Conservation (phyloP, 2,329 filamentous ascomycete genomes). For the Alternaria tenuissima region DNA sequence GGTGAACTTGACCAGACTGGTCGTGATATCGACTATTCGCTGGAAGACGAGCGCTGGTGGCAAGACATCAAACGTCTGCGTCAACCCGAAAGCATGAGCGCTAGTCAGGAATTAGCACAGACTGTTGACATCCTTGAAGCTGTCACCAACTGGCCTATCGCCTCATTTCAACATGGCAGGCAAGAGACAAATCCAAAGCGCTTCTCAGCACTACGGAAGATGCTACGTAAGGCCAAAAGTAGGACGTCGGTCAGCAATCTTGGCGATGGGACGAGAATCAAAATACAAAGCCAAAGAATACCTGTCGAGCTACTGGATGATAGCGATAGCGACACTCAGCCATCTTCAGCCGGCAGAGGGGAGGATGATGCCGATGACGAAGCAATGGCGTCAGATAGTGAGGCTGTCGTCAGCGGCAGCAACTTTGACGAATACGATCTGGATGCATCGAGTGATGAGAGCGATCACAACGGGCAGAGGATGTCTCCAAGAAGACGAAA, state of each 20-base stretch:
- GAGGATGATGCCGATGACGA: conserved; percentile 38
- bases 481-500: conserved; percentile 29
- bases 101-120: conserved; percentile 56
- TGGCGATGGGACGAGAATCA: conserved; percentile 68
- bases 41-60: conserved; percentile 85
- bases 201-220: conserved; percentile 67
- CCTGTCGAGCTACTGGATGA: conserved; percentile 63
- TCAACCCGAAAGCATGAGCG: conserved; percentile 45
- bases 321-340: conserved; percentile 46
- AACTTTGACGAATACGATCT: conserved; percentile 48
- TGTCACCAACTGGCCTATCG: conserved; percentile 60
- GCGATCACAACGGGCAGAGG: conserved; percentile 20
- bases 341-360: conserved; percentile 22
- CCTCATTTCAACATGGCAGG: conserved; percentile 61
- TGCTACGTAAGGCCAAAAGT: conserved; percentile 68
- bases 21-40: conserved; percentile 68
- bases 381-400: conserved; percentile 41
- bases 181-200: conserved; percentile 55
- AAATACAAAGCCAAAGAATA: conserved; percentile 79
- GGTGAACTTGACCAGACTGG: conserved; percentile 64
- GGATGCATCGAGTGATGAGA: conserved; percentile 43
- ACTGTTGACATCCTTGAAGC: conserved; percentile 55
- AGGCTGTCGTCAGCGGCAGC: conserved; percentile 40
- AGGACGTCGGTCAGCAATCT: conserved; percentile 59
- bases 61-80: conserved; percentile 69